phyloP scores from a whole-genome alignment of 2,329 filamentous ascomycete species.

The Xylariomycetidae sp. region DNA sequence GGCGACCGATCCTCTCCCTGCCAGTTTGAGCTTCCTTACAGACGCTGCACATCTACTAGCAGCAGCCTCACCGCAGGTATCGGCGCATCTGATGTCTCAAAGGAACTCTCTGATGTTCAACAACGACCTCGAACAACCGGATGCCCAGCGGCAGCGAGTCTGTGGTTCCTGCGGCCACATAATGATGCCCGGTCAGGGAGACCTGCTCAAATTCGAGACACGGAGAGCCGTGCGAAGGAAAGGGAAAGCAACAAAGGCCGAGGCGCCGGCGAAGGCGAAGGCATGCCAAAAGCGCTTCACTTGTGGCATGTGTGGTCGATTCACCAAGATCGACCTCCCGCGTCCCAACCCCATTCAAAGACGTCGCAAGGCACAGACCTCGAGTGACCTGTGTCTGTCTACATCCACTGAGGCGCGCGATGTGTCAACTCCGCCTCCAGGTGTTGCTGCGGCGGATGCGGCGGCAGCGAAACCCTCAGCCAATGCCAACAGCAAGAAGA shows the following conservation, averaged over 20 bases:
- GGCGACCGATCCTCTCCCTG: constrained; percentile 18
- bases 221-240: constrained; percentile 43
- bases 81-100: constrained; percentile 53
- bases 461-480: constrained; percentile 30
- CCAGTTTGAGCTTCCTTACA: constrained; percentile 40
- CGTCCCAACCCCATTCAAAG: constrained; percentile 26
- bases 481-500: constrained; percentile 58
- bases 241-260: constrained; percentile 9
- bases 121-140: constrained; percentile 36
- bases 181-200: constrained; percentile 45
- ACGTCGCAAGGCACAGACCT: constrained; percentile 24
- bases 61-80: constrained; percentile 46
- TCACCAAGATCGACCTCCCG: constrained; percentile 36
- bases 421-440: constrained; percentile 1
- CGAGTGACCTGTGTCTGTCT: too few species aligned
- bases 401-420: not conserved
- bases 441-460: constrained; percentile 14
- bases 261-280: constrained; percentile 2
- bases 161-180: constrained; percentile 58
- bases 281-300: constrained; percentile 32
- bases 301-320: constrained; percentile 39
- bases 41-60: constrained; percentile 55
- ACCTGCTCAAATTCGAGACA: constrained; percentile 32
- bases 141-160: constrained; percentile 46
- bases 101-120: constrained; percentile 44